Evolutionary conservation across 2,329 filamentous ascomycete species (phyloP).

Genomic region (Stachybotrys echinatus): DNA sequence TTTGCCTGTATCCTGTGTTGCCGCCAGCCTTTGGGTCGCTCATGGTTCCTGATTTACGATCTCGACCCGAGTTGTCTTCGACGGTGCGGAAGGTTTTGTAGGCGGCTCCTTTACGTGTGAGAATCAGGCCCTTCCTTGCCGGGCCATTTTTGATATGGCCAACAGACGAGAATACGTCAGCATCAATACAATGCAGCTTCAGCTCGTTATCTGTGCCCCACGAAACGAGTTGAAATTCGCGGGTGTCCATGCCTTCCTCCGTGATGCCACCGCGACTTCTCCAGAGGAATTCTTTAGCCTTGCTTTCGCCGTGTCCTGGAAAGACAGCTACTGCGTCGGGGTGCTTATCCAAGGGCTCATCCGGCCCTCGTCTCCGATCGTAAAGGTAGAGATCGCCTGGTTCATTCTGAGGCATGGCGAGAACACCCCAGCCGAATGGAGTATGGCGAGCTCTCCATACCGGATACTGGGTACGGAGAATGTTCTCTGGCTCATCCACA

Average conservation of each 20-base stretch:
- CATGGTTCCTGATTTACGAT: constrained; percentile 57
- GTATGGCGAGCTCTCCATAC: constrained; percentile 90
- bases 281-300: constrained; percentile 92
- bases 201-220: constrained; percentile 87
- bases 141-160: constrained; percentile 67
- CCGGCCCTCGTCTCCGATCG: constrained; percentile 51
- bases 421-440: constrained; percentile 77
- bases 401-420: constrained; percentile 89
- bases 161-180: constrained; percentile 59
- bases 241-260: constrained; percentile 66
- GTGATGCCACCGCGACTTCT: constrained; percentile 65
- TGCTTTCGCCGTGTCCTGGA: constrained; percentile 55
- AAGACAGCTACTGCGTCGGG: constrained; percentile 52
- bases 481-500: constrained; percentile 62
- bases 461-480: constrained; percentile 78
- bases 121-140: constrained; percentile 58
- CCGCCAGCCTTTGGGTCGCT: constrained; percentile 50
- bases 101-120: constrained; percentile 76
- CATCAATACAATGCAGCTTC: constrained; percentile 68
- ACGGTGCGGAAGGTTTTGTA: constrained; percentile 83
- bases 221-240: constrained; percentile 89
- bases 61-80: constrained; percentile 51
- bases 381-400: constrained; percentile 83
- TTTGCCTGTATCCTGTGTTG: constrained; percentile 35
- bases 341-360: constrained; percentile 36